Base-by-base conservation (phyloP, 2,329 filamentous ascomycete species). In the Aspergillus aculeatus region DNA sequence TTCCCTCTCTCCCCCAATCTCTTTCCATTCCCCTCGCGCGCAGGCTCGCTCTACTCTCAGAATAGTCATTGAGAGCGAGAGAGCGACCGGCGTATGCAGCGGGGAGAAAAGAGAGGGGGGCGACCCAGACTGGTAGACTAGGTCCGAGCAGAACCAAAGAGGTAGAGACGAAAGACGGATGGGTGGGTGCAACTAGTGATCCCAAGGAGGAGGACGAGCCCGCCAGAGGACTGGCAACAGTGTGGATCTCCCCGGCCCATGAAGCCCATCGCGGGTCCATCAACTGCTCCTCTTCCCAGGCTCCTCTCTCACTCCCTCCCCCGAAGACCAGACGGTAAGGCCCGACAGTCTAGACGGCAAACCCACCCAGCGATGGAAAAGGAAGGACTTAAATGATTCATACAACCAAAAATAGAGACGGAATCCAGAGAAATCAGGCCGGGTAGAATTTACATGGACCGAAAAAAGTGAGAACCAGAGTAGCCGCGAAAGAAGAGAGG, bases 181-280 rank as follows among this genome's bases (percentile, higher is more conserved):
- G 56, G 56, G 51, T 60, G 63, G 63, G 59, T 60, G 58, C 65
- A 60, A 65, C 65, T 66, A 67, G 64, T 64, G 64, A 66, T 65
- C 63, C 65, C 65, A 64, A 67, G 63, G 62, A 67, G 64, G 55
- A 64, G 65, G 60, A 60, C 53, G 56, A 60, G 51, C 54, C 59
- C 63, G 60, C 57, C 54, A 51, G 50, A 58, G 50, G 56, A 60
- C 57, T 51, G 60, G 57, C 56, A 54, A 59, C 59, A 47, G 64
- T 66, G 64, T 66, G 65, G 64, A 67, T 63, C 65, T 57, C 56
- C 58, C 53, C 53, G 53, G 58, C 38, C 60, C 57, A 61, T 61
- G 63, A 64, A 55, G 57, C 62, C 60, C 58, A 62, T 59, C 41
- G 62, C 59, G 64, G 61, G 64, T 61, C 57, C 60, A 60, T 57